Evolutionary conservation across 257 asterid genomes (phyloP).

Genomic region (Solanum piurae): DNA sequence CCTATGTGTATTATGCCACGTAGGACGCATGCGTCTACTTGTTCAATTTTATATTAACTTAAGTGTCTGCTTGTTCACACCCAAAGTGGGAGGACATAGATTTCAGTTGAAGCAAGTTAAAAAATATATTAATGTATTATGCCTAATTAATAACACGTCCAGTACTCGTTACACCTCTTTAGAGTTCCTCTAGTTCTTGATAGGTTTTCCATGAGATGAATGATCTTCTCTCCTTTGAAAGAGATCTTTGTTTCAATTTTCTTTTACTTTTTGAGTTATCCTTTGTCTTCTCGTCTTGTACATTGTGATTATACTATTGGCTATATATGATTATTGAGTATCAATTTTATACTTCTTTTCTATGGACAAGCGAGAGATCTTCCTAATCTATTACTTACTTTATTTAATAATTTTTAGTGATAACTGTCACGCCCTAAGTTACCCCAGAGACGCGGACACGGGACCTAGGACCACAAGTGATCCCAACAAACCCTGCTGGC

Average conservation of each 20-base stretch:
- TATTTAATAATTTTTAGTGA: too few species aligned
- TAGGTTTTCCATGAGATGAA: not conserved
- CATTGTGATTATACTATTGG: not conserved
- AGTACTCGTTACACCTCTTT: not conserved
- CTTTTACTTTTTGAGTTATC: not conserved
- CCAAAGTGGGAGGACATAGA: not conserved
- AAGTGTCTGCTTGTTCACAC: not conserved
- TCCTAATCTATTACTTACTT: too few species aligned
- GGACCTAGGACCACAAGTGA: too few species aligned
- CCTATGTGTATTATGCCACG: too few species aligned
- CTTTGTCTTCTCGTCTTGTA: not conserved
- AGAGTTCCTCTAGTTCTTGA: not conserved
- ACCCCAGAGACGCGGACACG: too few species aligned
- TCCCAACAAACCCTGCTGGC: too few species aligned
- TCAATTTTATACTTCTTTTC: not conserved
- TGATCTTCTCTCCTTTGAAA: not conserved
- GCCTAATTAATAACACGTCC: not conserved
- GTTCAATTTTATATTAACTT: too few species aligned
- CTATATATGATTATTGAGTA: not conserved
- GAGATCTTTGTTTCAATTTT: not conserved
- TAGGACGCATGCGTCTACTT: not conserved
- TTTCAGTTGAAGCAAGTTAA: not conserved
- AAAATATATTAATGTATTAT: too few species aligned
- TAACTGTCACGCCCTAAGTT: too few species aligned
- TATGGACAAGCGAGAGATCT: too few species aligned